Percentiles rank a stretch among this genome's conserved stretches.
Conservation (phyloP, 1,139 yeast species). For the Candida sanyaensis region DNA sequence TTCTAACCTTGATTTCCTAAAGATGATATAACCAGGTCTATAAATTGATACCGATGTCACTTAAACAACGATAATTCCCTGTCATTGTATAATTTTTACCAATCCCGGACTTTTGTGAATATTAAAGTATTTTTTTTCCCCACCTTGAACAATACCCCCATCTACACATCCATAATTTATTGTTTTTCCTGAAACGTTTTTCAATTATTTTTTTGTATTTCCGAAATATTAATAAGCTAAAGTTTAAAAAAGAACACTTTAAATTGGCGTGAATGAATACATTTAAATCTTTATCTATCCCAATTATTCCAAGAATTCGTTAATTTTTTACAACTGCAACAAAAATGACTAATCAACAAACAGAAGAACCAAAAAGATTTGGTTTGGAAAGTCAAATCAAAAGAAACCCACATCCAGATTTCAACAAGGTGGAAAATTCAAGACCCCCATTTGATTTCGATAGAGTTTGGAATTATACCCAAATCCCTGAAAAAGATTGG, state of each 20-base stretch:
- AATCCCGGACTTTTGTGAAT: neutral
- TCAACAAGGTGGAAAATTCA: constrained; percentile 23
- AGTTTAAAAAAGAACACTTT: neutral
- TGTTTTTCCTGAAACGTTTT: neutral
- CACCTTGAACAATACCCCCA: neutral
- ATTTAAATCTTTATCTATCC: neutral
- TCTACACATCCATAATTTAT: neutral
- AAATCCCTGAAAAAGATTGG: constrained; percentile 41
- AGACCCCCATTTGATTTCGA: constrained; percentile 25
- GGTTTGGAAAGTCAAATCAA: constrained; percentile 18
- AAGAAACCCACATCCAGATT: constrained; percentile 27
- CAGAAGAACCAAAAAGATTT: constrained; percentile 14
- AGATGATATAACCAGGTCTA: neutral
- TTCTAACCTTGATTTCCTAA: too few relatives aligned
- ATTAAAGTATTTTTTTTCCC: neutral
- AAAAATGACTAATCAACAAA: constrained; percentile 5
- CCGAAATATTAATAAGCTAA: neutral
- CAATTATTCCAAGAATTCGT: neutral
- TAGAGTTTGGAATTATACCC: constrained; percentile 21
- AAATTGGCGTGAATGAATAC: neutral
- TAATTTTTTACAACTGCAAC: neutral
- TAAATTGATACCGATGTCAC: neutral
- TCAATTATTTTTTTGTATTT: neutral
- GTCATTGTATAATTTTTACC: too few relatives aligned
- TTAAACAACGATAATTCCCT: neutral